Conservation (phyloP, 345 rosid species). For the Eucalyptus urophylla region DNA sequence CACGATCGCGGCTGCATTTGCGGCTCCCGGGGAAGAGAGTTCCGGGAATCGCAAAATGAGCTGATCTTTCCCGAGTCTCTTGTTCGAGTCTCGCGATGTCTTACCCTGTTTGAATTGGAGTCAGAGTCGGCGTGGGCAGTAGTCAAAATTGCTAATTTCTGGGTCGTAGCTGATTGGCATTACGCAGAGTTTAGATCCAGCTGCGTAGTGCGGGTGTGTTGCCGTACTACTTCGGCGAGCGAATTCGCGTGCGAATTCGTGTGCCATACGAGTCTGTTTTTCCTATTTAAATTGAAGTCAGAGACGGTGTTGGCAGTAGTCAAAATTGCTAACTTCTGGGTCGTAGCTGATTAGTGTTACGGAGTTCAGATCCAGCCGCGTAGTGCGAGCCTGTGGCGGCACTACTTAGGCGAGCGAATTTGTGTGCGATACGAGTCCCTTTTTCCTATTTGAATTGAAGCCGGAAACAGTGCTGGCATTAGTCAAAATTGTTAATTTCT, state of each 20-base stretch:
- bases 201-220: neutral
- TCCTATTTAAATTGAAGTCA: neutral
- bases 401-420: neutral
- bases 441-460: neutral
- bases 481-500: neutral
- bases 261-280: neutral
- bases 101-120: neutral
- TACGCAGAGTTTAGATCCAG: neutral
- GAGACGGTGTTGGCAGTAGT: neutral
- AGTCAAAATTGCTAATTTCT: neutral
- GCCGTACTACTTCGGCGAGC: neutral
- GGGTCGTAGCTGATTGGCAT: neutral
- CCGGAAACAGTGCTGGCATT: neutral
- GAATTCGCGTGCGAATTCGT: neutral
- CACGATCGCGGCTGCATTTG: neutral
- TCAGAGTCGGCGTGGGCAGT: neutral
- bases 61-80: neutral
- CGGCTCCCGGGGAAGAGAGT: neutral
- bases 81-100: neutral
- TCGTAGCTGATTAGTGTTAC: neutral
- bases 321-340: neutral
- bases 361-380: neutral
- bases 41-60: neutral
- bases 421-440: neutral
- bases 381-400: neutral